phyloP scores from a whole-genome alignment of 306 rosid species.

The Rosa multiflora region DNA sequence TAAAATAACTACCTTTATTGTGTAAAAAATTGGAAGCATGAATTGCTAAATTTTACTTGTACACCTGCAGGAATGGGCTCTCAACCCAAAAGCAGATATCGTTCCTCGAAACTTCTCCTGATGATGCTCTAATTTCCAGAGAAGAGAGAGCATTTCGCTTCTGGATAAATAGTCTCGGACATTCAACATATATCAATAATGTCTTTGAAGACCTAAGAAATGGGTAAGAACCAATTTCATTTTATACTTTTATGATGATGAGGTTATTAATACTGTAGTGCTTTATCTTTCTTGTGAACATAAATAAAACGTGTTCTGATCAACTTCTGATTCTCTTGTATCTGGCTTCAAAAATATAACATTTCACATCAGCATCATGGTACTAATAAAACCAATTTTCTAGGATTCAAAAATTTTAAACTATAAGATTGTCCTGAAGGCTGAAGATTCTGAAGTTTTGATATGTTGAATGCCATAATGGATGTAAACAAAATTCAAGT shows the following conservation, averaged over 20 bases:
- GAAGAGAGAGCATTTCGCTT: conserved; percentile 96
- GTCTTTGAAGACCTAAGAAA: conserved; percentile 93
- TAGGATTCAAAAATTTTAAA: neutral
- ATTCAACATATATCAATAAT: conserved; percentile 79
- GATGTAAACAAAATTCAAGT: neutral
- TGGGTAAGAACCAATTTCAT: conserved; percentile 46
- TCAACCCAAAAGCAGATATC: conserved; percentile 67
- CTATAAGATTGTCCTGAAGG: neutral
- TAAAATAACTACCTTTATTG: neutral
- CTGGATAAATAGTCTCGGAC: conserved; percentile 88
- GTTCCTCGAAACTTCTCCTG: conserved; percentile 73
- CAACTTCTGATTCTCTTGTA: neutral
- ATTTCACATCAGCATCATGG: neutral
- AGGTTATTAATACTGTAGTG: neutral
- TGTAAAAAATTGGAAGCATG: neutral
- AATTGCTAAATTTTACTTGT: conserved; percentile 13
- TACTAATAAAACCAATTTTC: neutral
- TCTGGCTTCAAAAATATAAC: neutral
- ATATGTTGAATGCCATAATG: neutral
- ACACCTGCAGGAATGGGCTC: conserved; percentile 78
- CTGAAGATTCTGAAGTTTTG: neutral
- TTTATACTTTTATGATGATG: neutral
- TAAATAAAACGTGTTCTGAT: neutral
- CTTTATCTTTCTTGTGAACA: conserved; percentile 4
- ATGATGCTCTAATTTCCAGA: conserved; percentile 77